Evolutionary conservation across 192 early-diverging fungal genomes (phyloP), one percentile per base, ranked within the genome.

Genomic region (Linnemannia hyalina): DNA sequence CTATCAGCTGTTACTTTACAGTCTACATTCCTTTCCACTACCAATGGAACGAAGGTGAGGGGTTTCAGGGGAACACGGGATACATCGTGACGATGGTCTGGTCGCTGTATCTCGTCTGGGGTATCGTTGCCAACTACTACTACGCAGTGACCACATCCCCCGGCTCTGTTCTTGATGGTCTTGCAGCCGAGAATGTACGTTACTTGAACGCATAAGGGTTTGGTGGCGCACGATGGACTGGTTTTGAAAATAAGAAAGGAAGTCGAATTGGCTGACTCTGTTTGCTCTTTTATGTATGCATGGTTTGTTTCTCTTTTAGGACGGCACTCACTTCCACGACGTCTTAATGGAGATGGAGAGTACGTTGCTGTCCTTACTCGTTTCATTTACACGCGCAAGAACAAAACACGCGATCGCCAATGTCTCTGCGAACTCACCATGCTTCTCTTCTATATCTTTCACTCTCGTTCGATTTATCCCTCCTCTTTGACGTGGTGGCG

Each of bases 111-210:
- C 79, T 92, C 54, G 81, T 91, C 32, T 90, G 86, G 74, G 89
- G 90, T 70, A 90, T 91, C 57, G 60, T 83, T 38, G 91, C 90
- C 76, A 89, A 92, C 69, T 92, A 92, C 49, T 92, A 91, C 70
- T 91, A 90, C 86, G 90, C 92, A 2, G 80, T 92, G 22, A 82
- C 65, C 38, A 92, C 92, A n/a, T 88, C 84, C 9, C 92, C 92
- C n/a, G 92, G 92, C 35, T 82, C 78, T 46, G 82, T 90, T 16
- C 70, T 89, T 23, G 86, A 80, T 78, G 73, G 78, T 22, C 73
- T 73, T 26, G 68, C 70, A 13, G 20, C 44, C 15, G 80, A 74
- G 60, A 68, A 81, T 75, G 73, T 75, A 68, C 13, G 73, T 68
- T 15, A 13, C 35, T 10, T 36, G 4, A 32, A 10, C 72, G 69